Percentiles rank a stretch among this genome's conserved stretches.
phyloP scores from a whole-genome alignment of 2,329 filamentous ascomycete genomes.

The Graphilbum ipis-grandicollis region DNA sequence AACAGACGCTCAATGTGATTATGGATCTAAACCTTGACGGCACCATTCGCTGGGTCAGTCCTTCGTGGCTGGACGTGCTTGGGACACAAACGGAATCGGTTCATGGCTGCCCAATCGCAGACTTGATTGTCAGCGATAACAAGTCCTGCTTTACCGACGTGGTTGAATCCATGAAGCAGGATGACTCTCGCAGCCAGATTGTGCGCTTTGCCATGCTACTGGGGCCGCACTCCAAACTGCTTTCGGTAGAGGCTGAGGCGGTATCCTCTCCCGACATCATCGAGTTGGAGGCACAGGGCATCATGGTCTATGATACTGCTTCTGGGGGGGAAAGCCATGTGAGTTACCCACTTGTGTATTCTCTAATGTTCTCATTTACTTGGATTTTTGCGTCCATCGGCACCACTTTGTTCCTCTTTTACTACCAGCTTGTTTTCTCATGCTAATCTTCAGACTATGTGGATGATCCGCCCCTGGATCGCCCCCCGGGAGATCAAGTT shows the following conservation, averaged over 20 bases:
- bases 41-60: conserved; percentile 86
- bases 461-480: conserved; percentile 93
- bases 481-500: conserved; percentile 87
- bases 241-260: conserved; percentile 23
- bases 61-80: conserved; percentile 87
- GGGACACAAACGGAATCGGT: conserved; percentile 60
- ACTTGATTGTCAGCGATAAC: conserved; percentile 64
- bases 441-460: conserved; percentile 63
- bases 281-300: conserved; percentile 87
- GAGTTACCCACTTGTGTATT: no score
- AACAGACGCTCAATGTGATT: conserved; percentile 93
- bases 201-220: conserved; percentile 63
- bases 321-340: conserved; percentile 83
- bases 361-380: not conserved
- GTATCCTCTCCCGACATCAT: conserved; percentile 33
- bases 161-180: conserved; percentile 75
- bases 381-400: no score
- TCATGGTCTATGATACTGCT: conserved; percentile 88
- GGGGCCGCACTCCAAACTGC: conserved; percentile 50
- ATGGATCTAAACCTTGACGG: conserved; percentile 85
- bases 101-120: conserved; percentile 59
- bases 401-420: no score
- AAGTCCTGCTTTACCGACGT: conserved; percentile 66
- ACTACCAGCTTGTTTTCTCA: not conserved
- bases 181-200: conserved; percentile 84